Base-by-base conservation (phyloP, 1,284 basidiomycete genomes). In the Bjerkandera adusta region DNA sequence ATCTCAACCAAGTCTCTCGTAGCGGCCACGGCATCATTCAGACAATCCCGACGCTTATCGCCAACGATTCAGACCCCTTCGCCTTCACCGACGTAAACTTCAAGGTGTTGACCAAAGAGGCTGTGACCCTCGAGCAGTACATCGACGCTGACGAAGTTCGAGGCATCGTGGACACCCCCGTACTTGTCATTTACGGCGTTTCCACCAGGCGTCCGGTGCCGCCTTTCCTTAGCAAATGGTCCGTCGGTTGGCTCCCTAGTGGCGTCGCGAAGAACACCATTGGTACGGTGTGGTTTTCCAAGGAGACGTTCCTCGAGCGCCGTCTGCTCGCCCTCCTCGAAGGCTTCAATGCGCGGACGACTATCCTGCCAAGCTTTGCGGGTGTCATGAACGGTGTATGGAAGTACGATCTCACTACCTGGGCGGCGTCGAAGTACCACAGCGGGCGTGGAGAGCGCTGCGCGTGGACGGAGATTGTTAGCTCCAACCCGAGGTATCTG, bases 401-500 rank as follows among this genome's bases (percentile, higher is more conserved):
- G 45, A 33, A 42, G 30, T 42, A 22, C 39, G 38, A 47, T 22
- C 34, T 47, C 30, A 47, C 39, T 12, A 42, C 45, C 16, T 47
- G 45, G 45, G 32, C 34, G 2, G 7, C 34, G 39, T 32, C 35
- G 22, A 22, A 41, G n/a, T 30, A 42, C 15, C 45, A 25, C 30
- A 30, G 26, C 26, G 26, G 16, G 29, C 39, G 26, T 13, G 38
- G 39, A 20, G 30, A 35, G 15, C 26, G 30, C 27, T 47, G 45
- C 33, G 13, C 6, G 3, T 47, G 45, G 45, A 47, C 24, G 32
- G 24, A 24, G 15, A 18, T 42, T 12, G n/a, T 13, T 5, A 25
- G 6, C 18, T 5, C 29, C 21, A 18, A 32, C 4, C 3, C 27
- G 13, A 16, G 39, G 3, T 42, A 35, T 26, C 24, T 42, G 3